phyloP scores from a whole-genome alignment of 2,329 filamentous ascomycete species.

The Fusarium pininemorale region DNA sequence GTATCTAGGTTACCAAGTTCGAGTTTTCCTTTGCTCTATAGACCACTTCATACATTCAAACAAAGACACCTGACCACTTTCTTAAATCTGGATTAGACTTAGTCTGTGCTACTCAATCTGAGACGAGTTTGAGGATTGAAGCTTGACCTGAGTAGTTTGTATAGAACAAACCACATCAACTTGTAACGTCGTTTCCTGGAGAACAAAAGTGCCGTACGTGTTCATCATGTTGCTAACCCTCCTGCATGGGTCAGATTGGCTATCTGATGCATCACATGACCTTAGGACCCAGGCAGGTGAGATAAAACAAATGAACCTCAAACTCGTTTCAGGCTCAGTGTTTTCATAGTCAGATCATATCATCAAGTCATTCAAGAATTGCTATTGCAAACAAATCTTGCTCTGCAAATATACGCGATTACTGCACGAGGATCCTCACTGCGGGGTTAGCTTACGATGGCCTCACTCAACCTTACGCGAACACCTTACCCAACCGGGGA shows the following conservation, averaged over 20 bases:
- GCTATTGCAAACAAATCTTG: background rate
- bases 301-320: background rate
- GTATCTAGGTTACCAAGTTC: accelerated
- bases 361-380: accelerated
- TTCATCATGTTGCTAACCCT: background rate
- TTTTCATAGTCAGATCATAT: background rate
- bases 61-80: background rate
- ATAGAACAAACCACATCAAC: no score
- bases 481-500: slow-evolving; percentile 19
- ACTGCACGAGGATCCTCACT: background rate
- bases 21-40: background rate
- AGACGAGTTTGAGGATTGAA: accelerated
- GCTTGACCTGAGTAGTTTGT: accelerated
- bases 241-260: background rate
- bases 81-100: background rate
- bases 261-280: slow-evolving; percentile 4
- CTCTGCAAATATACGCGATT: background rate
- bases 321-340: background rate
- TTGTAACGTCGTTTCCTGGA: no score
- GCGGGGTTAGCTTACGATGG: slow-evolving; percentile 22
- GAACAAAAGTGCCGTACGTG: background rate
- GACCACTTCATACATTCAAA: background rate
- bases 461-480: slow-evolving; percentile 12
- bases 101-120: background rate
- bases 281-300: background rate